phyloP scores from a whole-genome alignment of 495 filamentous ascomycete species.

The Aspergillus panamensis region DNA sequence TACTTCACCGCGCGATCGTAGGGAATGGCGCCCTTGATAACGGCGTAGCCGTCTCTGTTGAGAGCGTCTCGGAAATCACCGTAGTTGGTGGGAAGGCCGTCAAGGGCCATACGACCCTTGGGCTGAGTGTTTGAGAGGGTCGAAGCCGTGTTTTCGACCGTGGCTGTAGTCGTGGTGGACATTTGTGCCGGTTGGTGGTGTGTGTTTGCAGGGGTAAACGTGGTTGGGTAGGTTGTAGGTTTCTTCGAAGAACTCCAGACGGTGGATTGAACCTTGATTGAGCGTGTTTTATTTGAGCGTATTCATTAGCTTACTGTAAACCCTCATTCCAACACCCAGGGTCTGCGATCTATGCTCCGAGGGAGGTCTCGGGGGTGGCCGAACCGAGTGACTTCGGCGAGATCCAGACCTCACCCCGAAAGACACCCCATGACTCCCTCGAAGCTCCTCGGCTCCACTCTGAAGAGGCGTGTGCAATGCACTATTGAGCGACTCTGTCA shows the following conservation, averaged over 20 bases:
- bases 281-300: not conserved
- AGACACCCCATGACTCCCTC: no score
- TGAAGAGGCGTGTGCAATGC: no score
- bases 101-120: conserved; percentile 24
- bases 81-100: conserved; percentile 24
- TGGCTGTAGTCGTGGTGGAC: conserved; percentile 7
- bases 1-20: conserved; percentile 35
- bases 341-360: not conserved
- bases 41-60: conserved; percentile 38
- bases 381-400: not conserved
- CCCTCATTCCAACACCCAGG: not conserved
- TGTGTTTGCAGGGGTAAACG: not conserved
- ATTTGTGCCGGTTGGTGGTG: not conserved
- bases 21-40: conserved; percentile 46
- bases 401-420: no score
- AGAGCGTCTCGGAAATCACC: conserved; percentile 38
- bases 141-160: not conserved
- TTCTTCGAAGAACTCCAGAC: not conserved
- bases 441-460: no score
- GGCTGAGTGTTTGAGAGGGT: not conserved
- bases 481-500: no score
- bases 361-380: not conserved
- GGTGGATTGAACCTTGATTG: not conserved
- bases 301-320: not conserved
- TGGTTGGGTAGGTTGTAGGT: not conserved